These are phyloP conservation scores for Metarhizium rileyi DNA, from an alignment of 2,329 filamentous ascomycete genomes.

Conservation along the genomic window DNA sequence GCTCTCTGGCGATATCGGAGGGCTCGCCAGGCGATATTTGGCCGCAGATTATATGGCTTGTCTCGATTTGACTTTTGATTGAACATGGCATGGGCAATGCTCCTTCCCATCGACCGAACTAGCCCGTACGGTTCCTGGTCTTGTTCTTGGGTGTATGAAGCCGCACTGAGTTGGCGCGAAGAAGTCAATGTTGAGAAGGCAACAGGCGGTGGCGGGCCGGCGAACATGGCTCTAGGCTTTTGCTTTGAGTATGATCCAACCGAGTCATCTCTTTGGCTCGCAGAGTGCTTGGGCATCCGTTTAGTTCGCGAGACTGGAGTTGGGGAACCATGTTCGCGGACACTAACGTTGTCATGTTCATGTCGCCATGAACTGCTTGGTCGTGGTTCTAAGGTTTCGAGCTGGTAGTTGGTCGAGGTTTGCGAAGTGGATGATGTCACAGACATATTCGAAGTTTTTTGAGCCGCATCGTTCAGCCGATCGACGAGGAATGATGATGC, in stretches of 20 bases:
- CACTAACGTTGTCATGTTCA: background rate
- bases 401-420: slow-evolving; percentile 24
- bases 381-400: slow-evolving; percentile 29
- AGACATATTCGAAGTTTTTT: slow-evolving; percentile 17
- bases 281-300: slow-evolving; percentile 11
- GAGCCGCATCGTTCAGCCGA: slow-evolving; percentile 16
- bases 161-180: slow-evolving; percentile 2
- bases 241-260: slow-evolving; percentile 22
- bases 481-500: slow-evolving; percentile 18
- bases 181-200: slow-evolving; percentile 29
- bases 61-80: slow-evolving; percentile 18
- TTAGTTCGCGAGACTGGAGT: slow-evolving; percentile 6
- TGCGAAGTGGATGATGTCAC: slow-evolving; percentile 15
- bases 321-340: background rate
- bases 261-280: slow-evolving; percentile 16
- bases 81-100: slow-evolving; percentile 27
- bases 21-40: slow-evolving; percentile 37
- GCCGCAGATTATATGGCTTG: background rate
- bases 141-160: slow-evolving; percentile 10
- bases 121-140: slow-evolving; percentile 2
- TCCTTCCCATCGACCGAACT: slow-evolving; percentile 4
- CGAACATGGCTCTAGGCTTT: slow-evolving; percentile 29
- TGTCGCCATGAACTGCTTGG: slow-evolving; percentile 17
- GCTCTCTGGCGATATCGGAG: slow-evolving; percentile 36
- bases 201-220: slow-evolving; percentile 42